Evolutionary conservation across 495 filamentous ascomycete genomes (phyloP).

Genomic region (Rhypophila decipiens): DNA sequence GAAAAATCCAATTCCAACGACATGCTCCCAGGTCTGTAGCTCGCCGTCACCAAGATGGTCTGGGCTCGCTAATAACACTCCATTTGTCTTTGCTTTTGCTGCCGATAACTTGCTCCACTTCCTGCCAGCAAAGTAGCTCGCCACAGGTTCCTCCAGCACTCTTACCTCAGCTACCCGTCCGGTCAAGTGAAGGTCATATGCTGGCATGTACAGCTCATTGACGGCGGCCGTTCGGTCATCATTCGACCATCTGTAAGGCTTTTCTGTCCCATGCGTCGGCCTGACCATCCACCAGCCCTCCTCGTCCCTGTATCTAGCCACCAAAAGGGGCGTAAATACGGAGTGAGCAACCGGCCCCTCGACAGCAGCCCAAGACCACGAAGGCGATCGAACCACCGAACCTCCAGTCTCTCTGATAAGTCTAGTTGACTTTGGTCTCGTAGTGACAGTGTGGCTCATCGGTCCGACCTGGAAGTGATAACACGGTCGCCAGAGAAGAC

Average conservation of each 20-base stretch:
- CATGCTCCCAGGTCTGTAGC: neutral
- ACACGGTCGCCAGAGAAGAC: conserved; percentile 5
- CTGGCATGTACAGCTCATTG: neutral
- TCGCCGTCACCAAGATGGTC: neutral
- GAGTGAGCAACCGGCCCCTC: conserved; percentile 1
- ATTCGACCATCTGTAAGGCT: neutral
- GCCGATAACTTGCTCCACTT: no score
- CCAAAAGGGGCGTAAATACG: neutral
- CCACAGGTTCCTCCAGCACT: neutral
- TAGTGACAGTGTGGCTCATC: no score
- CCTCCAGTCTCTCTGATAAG: conserved; percentile 1
- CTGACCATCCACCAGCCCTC: neutral
- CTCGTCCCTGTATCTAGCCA: neutral
- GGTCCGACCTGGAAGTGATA: conserved; percentile 8
- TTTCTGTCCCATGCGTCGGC: neutral
- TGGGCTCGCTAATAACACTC: neutral
- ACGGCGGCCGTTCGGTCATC: neutral
- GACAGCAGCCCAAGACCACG: conserved; percentile 7
- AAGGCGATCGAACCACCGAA: conserved; percentile 1
- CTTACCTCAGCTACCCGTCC: neutral
- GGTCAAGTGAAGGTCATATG: neutral
- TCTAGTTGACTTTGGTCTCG: no score
- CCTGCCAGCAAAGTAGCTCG: neutral
- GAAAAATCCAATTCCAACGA: neutral
- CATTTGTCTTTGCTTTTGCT: neutral